These are phyloP conservation scores for Lasiodiplodia sp. DNA, from an alignment of 2,329 filamentous ascomycete genomes.

Conservation along the genomic window DNA sequence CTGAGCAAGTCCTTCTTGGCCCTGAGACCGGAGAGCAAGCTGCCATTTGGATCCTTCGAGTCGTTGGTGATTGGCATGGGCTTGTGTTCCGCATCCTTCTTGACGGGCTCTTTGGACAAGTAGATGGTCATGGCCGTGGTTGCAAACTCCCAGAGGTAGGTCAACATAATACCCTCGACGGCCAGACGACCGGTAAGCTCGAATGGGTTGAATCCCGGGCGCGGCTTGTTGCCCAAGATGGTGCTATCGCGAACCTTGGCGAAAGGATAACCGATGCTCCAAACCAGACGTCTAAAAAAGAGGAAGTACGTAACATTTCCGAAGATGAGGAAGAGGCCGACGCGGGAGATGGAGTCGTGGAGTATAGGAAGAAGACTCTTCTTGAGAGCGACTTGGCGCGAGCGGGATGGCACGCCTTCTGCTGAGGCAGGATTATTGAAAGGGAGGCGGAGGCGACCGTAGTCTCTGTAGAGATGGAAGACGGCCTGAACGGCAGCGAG, in stretches of 20 bases:
- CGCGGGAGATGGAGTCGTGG: constrained; percentile 63
- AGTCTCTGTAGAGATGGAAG: constrained; percentile 75
- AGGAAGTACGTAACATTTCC: constrained; percentile 40
- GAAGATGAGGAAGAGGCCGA: constrained; percentile 57
- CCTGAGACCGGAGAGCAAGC: constrained; percentile 81
- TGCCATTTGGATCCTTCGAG: constrained; percentile 91
- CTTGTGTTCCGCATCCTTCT: constrained; percentile 63
- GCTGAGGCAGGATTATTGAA: constrained; percentile 29
- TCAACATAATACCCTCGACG: constrained; percentile 69
- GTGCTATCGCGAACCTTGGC: constrained; percentile 4
- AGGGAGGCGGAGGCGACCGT: constrained; percentile 69
- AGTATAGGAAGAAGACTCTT: constrained; percentile 23
- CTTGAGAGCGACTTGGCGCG: constrained; percentile 14
- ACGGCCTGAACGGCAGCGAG: constrained; percentile 74
- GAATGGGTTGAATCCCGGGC: constrained; percentile 19
- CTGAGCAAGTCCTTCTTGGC: constrained; percentile 80
- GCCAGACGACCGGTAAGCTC: constrained; percentile 35
- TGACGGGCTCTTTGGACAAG: constrained; percentile 80
- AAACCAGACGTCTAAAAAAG: constrained; percentile 41
- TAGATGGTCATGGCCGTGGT: constrained; percentile 83
- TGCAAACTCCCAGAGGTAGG: constrained; percentile 76
- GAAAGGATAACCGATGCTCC: constrained; percentile 63
- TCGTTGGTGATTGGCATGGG: constrained; percentile 78
- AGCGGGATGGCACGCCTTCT: constrained; percentile 4
- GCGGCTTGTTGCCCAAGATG: constrained; percentile 14